Conservation (phyloP, 2,329 filamentous ascomycete genomes). For the Septoria linicola region DNA sequence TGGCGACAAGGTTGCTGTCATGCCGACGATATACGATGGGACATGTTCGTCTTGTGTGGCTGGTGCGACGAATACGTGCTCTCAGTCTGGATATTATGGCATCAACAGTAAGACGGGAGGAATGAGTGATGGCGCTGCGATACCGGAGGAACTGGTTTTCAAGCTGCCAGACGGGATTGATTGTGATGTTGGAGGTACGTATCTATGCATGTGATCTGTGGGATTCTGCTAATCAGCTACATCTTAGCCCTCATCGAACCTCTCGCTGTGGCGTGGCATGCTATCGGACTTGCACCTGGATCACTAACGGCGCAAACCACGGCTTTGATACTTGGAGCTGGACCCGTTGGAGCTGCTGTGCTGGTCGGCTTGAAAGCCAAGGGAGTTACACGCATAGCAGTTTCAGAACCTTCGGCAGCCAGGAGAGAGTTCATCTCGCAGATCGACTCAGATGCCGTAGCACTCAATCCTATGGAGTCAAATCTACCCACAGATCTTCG, state of each 20-base stretch:
- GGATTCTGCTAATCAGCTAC: no score
- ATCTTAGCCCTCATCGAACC: slow-evolving; percentile 16
- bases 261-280: slow-evolving; percentile 16
- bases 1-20: slow-evolving; percentile 16
- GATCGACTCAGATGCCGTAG: background rate
- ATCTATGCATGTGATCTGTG: no score
- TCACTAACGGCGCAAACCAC: background rate
- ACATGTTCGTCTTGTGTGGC: slow-evolving; percentile 11
- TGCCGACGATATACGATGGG: slow-evolving; percentile 15
- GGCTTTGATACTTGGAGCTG: slow-evolving; percentile 14
- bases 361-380: slow-evolving; percentile 13
- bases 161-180: slow-evolving; percentile 15
- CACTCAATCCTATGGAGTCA: slow-evolving; percentile 3
- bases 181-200: slow-evolving; percentile 15
- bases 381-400: slow-evolving; percentile 11
- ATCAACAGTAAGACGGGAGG: slow-evolving; percentile 16
- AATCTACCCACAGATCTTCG: slow-evolving; percentile 2
- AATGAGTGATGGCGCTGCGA: slow-evolving; percentile 13
- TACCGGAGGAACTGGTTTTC: slow-evolving; percentile 9
- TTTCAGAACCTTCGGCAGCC: slow-evolving; percentile 10
- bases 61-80: slow-evolving; percentile 11
- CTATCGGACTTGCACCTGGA: background rate
- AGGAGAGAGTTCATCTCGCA: slow-evolving; percentile 6
- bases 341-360: slow-evolving; percentile 14
- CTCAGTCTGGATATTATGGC: slow-evolving; percentile 10